phyloP scores from a whole-genome alignment of 1,284 basidiomycete genomes.

The Cryptococcus floricola region DNA sequence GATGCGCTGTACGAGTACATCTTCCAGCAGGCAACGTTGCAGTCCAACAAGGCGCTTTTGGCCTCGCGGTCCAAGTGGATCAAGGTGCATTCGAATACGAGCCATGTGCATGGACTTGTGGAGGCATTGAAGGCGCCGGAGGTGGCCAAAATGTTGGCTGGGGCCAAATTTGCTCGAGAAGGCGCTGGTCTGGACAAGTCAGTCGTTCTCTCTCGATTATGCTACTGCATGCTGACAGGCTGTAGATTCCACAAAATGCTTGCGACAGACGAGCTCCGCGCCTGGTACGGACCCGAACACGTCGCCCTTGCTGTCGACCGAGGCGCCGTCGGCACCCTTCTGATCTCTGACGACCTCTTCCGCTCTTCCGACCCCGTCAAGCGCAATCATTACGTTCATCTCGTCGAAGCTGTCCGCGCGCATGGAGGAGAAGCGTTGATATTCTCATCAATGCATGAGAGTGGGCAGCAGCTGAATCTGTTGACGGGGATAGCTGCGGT shows the following conservation, averaged over 20 bases:
- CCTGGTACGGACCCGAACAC: constrained; percentile 97
- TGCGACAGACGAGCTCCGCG: constrained; percentile 85
- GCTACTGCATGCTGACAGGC: background rate
- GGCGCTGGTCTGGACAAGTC: constrained; percentile 85
- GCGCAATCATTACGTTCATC: constrained; percentile 76
- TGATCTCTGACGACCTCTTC: constrained; percentile 95
- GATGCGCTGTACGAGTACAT: constrained; percentile 82
- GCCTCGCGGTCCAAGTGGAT: constrained; percentile 78
- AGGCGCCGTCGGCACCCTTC: constrained; percentile 87
- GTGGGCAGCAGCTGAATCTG: constrained; percentile 93
- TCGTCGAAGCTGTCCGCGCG: constrained; percentile 83
- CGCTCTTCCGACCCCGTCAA: constrained; percentile 74
- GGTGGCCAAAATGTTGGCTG: constrained; percentile 67
- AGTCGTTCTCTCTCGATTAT: constrained; percentile 17
- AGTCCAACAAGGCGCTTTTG: constrained; percentile 77
- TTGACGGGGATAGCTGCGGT: constrained; percentile 94
- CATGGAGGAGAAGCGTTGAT: constrained; percentile 91
- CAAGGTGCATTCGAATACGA: constrained; percentile 85
- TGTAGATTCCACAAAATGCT: constrained; percentile 94
- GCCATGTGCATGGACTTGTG: constrained; percentile 92
- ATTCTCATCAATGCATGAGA: constrained; percentile 99
- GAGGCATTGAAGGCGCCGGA: constrained; percentile 93
- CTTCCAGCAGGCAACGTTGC: constrained; percentile 70
- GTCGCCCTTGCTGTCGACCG: constrained; percentile 86
- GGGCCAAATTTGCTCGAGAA: constrained; percentile 96